Percentiles rank a stretch among this genome's conserved stretches.
phyloP scores from a whole-genome alignment of 306 rosid genomes.

The Corylus americana region DNA sequence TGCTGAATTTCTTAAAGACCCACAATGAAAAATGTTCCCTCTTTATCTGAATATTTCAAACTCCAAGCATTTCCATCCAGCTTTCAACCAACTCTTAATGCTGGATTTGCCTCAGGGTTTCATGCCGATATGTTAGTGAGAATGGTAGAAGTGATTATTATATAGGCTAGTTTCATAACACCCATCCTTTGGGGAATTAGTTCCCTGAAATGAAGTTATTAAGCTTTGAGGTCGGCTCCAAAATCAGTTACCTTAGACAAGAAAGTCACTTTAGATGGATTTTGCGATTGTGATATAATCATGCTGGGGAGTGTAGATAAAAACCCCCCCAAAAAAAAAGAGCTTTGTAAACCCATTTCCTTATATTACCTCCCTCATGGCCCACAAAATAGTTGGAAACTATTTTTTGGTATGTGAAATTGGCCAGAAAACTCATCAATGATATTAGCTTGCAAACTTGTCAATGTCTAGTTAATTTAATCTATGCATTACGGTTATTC shows the following conservation, averaged over 20 bases:
- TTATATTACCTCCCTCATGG: too few species aligned
- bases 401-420: too few species aligned
- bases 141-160: neutral
- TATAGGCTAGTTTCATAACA: neutral
- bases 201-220: neutral
- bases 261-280: too few species aligned
- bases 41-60: neutral
- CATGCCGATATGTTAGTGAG: neutral
- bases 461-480: too few species aligned
- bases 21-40: neutral
- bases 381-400: too few species aligned
- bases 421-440: too few species aligned
- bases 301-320: too few species aligned
- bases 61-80: neutral
- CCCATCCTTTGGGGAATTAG: neutral
- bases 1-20: neutral
- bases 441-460: too few species aligned
- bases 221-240: neutral
- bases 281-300: too few species aligned
- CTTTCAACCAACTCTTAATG: neutral
- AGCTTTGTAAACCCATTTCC: too few species aligned
- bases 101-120: neutral
- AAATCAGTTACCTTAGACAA: neutral
- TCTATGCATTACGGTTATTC: neutral
- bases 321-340: too few species aligned